phyloP scores from a whole-genome alignment of 495 filamentous ascomycete species.

The Tuber indicum region DNA sequence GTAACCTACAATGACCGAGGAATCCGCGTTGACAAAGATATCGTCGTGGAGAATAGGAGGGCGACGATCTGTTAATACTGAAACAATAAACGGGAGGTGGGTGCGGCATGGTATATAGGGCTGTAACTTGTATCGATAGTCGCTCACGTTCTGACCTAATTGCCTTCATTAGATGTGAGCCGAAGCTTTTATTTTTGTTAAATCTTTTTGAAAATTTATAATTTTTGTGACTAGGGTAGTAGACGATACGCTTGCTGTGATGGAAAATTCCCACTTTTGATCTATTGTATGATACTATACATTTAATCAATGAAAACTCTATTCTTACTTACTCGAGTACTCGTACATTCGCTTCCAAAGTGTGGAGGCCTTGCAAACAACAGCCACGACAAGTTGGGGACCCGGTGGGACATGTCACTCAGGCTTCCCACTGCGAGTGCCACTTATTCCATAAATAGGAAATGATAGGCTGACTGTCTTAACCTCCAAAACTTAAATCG shows the following conservation, averaged over 20 bases:
- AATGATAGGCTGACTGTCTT: neutral
- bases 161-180: neutral
- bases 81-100: neutral
- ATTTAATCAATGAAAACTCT: neutral
- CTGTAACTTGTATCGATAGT: neutral
- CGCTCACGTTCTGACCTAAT: neutral
- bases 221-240: neutral
- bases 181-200: too few relatives aligned
- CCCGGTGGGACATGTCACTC: neutral
- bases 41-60: constrained; percentile 14
- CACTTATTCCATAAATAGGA: neutral
- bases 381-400: neutral
- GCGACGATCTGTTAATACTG: neutral
- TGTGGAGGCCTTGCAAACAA: neutral
- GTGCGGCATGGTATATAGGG: neutral
- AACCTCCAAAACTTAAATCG: neutral
- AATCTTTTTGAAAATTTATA: neutral
- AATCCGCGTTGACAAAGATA: constrained; percentile 5
- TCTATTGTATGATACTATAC: neutral
- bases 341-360: neutral
- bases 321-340: neutral
- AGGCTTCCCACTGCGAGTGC: neutral
- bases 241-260: neutral
- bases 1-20: neutral
- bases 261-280: neutral